Evolutionary conservation across 768 basidiomycete genomes (phyloP).

Genomic region (Kwoniella newhampshirensis): DNA sequence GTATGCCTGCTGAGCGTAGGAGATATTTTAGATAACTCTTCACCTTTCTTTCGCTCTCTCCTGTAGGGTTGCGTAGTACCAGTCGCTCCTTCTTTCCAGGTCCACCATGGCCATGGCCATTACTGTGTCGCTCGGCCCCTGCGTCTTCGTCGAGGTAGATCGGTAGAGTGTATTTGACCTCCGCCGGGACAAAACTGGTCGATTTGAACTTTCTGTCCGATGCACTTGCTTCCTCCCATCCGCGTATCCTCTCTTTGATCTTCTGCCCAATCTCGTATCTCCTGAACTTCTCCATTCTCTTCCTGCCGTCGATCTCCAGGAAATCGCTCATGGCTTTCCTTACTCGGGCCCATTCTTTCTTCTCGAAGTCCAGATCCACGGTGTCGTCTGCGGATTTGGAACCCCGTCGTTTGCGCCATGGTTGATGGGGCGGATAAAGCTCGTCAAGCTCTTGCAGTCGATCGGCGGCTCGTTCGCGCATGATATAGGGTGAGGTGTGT

Average conservation of each 20-base stretch:
- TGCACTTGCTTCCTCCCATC: slow-evolving; percentile 14
- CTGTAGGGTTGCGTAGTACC: slow-evolving; percentile 29
- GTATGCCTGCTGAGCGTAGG: slow-evolving; percentile 43
- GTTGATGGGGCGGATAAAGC: slow-evolving; percentile 32
- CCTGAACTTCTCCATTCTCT: slow-evolving; percentile 51
- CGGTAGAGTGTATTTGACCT: slow-evolving; percentile 52
- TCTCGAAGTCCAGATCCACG: slow-evolving; percentile 25
- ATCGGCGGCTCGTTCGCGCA: slow-evolving; percentile 52
- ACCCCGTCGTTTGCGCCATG: slow-evolving; percentile 15
- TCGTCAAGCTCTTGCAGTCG: slow-evolving; percentile 49
- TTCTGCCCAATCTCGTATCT: slow-evolving; percentile 41
- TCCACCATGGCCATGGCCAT: neutral
- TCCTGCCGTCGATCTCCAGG: slow-evolving; percentile 52
- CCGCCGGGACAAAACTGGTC: slow-evolving; percentile 51
- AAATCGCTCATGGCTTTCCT: slow-evolving; percentile 48
- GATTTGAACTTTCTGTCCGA: slow-evolving; percentile 51
- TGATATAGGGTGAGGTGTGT: slow-evolving; percentile 49
- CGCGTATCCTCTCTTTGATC: slow-evolving; percentile 17
- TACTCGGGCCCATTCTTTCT: slow-evolving; percentile 40
- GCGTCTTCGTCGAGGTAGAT: slow-evolving; percentile 25
- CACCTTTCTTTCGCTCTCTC: slow-evolving; percentile 33
- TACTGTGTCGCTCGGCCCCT: neutral
- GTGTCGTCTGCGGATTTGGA: neutral
- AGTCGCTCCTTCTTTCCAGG: slow-evolving; percentile 6
- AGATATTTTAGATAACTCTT: slow-evolving; percentile 50